Percentiles rank a stretch among this genome's conserved stretches.
phyloP scores from a whole-genome alignment of 352 stramenopile genomes.

The Pythium brachiatum region DNA sequence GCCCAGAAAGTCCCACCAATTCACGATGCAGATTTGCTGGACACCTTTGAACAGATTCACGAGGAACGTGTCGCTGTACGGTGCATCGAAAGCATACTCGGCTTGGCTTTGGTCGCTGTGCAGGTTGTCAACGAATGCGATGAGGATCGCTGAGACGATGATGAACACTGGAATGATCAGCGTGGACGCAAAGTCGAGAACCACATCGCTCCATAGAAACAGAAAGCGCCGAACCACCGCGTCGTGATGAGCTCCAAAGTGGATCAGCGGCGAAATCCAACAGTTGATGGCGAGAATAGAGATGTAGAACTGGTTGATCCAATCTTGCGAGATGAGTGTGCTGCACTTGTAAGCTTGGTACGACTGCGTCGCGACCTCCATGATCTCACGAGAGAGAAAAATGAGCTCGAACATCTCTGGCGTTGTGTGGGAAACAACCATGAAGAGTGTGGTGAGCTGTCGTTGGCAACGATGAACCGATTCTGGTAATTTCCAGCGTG shows the following conservation, averaged over 20 bases:
- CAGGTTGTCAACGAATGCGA: background rate
- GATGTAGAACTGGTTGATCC: constrained; percentile 19
- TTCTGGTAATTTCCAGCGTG: background rate
- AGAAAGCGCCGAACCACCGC: constrained; percentile 6
- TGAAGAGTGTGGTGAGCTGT: background rate
- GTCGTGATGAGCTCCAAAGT: background rate
- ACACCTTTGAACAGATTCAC: constrained; percentile 14
- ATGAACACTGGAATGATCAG: constrained; percentile 14
- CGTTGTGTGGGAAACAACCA: background rate
- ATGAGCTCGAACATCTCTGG: constrained; percentile 11
- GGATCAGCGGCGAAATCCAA: constrained; percentile 17
- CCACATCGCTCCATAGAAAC: constrained; percentile 10
- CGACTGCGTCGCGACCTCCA: constrained; percentile 14
- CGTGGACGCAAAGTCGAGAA: constrained; percentile 10
- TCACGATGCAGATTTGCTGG: constrained; percentile 16
- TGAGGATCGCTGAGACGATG: constrained; percentile 2
- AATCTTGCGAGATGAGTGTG: constrained; percentile 10
- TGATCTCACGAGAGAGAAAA: constrained; percentile 13
- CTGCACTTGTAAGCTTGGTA: constrained; percentile 25
- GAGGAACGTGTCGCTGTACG: constrained; percentile 16
- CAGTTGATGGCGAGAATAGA: constrained; percentile 13
- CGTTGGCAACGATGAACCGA: background rate
- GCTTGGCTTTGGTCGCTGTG: background rate
- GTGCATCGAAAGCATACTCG: constrained; percentile 16
- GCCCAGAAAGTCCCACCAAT: constrained; percentile 13